phyloP scores from a whole-genome alignment of 2,329 filamentous ascomycete species.

The Cladosporium sp. region DNA sequence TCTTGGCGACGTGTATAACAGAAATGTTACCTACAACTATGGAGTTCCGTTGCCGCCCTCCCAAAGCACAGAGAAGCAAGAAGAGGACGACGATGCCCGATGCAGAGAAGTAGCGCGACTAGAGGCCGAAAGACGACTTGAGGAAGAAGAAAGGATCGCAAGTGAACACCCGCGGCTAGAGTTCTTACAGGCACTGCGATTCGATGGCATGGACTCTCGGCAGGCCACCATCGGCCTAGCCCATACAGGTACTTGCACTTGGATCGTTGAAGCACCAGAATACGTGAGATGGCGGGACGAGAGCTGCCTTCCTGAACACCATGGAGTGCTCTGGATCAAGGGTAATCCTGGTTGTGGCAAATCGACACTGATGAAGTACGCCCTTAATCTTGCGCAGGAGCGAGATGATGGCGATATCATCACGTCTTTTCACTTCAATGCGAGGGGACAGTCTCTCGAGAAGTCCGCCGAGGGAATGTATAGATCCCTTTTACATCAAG shows the following conservation, averaged over 20 bases:
- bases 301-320: background rate
- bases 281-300: background rate
- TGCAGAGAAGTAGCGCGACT: background rate
- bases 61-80: background rate
- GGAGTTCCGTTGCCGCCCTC: background rate
- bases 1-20: background rate
- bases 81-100: background rate
- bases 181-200: background rate
- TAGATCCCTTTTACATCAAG: slow-evolving; percentile 2
- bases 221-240: background rate
- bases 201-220: background rate
- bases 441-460: background rate
- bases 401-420: background rate
- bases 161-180: background rate
- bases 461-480: slow-evolving; percentile 13
- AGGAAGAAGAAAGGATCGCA: background rate
- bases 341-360: slow-evolving; percentile 13
- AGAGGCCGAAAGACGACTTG: background rate
- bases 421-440: slow-evolving; percentile 10
- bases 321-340: slow-evolving; percentile 14
- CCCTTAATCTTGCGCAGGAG: background rate
- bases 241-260: background rate
- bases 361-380: slow-evolving; percentile 2
- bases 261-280: background rate
- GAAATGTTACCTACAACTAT: background rate